Conservation (phyloP, 257 asterid genomes). For the Nicotiana benthamiana region DNA sequence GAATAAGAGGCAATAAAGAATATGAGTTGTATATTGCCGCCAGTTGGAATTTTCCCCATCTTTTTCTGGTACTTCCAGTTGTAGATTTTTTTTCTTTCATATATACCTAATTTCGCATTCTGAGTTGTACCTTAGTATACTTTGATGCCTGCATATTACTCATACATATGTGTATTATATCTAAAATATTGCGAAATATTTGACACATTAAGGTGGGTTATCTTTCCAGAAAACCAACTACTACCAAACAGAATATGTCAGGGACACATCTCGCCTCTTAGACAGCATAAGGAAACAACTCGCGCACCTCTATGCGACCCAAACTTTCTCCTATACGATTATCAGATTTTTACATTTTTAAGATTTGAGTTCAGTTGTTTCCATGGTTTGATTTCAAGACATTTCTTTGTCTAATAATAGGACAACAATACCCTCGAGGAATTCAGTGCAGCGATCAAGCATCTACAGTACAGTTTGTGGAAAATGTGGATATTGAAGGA, state of each 20-base stretch:
- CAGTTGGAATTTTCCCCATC: not conserved
- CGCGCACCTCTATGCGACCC: not conserved
- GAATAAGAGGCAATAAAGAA: not conserved
- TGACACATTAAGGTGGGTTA: too few relatives aligned
- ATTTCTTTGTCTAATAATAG: slow-evolving; percentile 28
- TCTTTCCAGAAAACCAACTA: too few relatives aligned
- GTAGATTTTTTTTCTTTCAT: too few relatives aligned
- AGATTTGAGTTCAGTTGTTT: not conserved
- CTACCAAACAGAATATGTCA: too few relatives aligned
- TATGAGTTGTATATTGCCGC: not conserved
- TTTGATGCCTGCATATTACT: not conserved
- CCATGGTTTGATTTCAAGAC: not conserved
- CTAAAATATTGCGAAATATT: not conserved
- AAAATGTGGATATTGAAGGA: slow-evolving; percentile 38
- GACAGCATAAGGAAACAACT: not conserved
- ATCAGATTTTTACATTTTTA: too few relatives aligned
- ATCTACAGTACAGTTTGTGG: slow-evolving; percentile 58
- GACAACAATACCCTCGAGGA: slow-evolving; percentile 61
- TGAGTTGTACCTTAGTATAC: too few relatives aligned
- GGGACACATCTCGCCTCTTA: not conserved
- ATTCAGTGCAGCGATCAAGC: slow-evolving; percentile 71
- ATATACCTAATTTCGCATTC: not conserved
- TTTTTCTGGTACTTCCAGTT: not conserved
- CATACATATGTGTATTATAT: not conserved
- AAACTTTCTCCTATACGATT: not conserved